phyloP scores from a whole-genome alignment of 2,329 filamentous ascomycete species.

The Verticillium nubilum region DNA sequence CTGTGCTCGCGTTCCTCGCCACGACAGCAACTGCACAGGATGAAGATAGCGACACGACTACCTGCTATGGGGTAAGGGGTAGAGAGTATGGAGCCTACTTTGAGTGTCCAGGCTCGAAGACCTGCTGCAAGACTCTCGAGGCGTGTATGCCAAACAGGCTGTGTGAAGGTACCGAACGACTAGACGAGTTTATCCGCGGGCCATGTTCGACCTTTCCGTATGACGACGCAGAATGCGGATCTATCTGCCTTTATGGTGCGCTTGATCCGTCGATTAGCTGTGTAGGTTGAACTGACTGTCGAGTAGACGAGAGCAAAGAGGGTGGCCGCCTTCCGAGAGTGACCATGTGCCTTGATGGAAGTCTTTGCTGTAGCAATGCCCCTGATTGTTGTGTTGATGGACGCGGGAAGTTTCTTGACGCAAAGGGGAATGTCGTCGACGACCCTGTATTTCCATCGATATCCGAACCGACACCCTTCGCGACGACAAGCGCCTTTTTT shows the following conservation, averaged over 20 bases:
- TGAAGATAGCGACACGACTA: background rate
- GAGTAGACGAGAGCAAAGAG: too few relatives aligned
- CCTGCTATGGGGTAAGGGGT: background rate
- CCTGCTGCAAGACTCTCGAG: background rate
- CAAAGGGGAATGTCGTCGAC: too few relatives aligned
- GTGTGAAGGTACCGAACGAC: background rate
- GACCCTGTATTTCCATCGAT: too few relatives aligned
- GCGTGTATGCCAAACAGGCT: background rate
- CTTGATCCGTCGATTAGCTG: too few relatives aligned
- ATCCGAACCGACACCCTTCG: too few relatives aligned
- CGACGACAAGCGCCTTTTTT: too few relatives aligned
- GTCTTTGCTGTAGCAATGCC: too few relatives aligned
- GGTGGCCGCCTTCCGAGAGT: too few relatives aligned
- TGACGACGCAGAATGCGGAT: background rate
- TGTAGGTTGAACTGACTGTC: too few relatives aligned
- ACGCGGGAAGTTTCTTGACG: too few relatives aligned
- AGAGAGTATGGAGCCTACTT: background rate
- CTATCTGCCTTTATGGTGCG: background rate
- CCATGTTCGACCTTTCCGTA: background rate
- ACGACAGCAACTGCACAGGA: background rate
- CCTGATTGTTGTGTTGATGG: too few relatives aligned
- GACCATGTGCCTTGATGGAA: too few relatives aligned
- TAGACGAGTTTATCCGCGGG: background rate
- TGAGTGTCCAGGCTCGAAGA: background rate
- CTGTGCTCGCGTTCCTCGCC: background rate